These are phyloP conservation scores for Penicillium turbatum DNA, from an alignment of 495 filamentous ascomycete genomes.

Conservation along the genomic window DNA sequence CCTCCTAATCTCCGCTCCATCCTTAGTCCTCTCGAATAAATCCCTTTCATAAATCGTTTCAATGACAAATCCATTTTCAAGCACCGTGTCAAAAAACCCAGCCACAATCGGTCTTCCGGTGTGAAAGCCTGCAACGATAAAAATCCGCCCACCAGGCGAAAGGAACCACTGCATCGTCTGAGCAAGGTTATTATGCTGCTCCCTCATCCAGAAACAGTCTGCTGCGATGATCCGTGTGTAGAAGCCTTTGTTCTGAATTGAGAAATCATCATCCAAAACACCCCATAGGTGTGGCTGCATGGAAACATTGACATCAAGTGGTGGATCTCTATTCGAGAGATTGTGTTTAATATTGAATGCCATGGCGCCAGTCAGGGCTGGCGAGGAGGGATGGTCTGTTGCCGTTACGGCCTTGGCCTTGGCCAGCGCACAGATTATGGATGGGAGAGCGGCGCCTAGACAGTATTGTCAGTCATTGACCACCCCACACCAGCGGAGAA, in stretches of 20 bases:
- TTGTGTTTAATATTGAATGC: constrained; percentile 57
- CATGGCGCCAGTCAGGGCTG: constrained; percentile 57
- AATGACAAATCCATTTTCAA: constrained; percentile 56
- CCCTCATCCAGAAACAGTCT: constrained; percentile 84
- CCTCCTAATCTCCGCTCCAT: constrained; percentile 47
- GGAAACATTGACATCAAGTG: constrained; percentile 7
- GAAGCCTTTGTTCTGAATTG: constrained; percentile 38
- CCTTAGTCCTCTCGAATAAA: constrained; percentile 55
- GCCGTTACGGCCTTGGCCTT: constrained; percentile 60
- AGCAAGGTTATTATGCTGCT: constrained; percentile 68
- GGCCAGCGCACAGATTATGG: constrained; percentile 60
- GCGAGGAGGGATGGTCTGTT: constrained; percentile 75
- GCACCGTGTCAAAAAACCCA: constrained; percentile 64
- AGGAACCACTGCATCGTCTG: constrained; percentile 71
- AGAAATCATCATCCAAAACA: constrained; percentile 50
- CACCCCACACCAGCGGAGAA: too few species aligned
- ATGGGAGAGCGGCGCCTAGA: constrained; percentile 74
- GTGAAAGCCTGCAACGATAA: constrained; percentile 76
- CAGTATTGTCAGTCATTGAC: too few species aligned
- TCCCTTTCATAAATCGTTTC: constrained; percentile 75
- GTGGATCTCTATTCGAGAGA: too few species aligned
- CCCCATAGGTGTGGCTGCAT: constrained; percentile 77
- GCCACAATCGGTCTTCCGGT: constrained; percentile 71
- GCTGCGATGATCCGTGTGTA: constrained; percentile 73
- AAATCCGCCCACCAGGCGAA: constrained; percentile 51